Conservation (phyloP, 331 rosid genomes). For the Phaseolus coccineus region DNA sequence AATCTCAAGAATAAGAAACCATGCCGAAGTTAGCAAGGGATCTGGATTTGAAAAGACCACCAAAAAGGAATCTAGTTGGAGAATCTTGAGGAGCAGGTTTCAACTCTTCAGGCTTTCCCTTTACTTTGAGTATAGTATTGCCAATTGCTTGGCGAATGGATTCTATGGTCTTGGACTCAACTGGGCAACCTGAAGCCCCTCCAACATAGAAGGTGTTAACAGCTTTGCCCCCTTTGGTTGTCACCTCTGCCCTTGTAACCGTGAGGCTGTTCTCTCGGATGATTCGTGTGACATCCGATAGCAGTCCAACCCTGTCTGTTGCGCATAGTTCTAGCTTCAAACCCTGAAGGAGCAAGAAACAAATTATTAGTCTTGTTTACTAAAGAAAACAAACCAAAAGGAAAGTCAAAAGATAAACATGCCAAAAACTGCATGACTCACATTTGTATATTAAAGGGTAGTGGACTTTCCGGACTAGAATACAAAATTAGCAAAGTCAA, state of each 20-base stretch:
- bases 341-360: slow-evolving; percentile 61
- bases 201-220: slow-evolving; percentile 88
- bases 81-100: slow-evolving; percentile 77
- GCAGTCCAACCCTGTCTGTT: slow-evolving; percentile 86
- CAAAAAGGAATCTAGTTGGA: slow-evolving; percentile 81
- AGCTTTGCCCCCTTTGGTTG: slow-evolving; percentile 93
- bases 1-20: slow-evolving; percentile 71
- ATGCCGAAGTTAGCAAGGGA: slow-evolving; percentile 86
- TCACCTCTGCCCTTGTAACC: slow-evolving; percentile 90
- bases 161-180: slow-evolving; percentile 85
- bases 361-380: slow-evolving; percentile 37
- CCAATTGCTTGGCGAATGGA: slow-evolving; percentile 81
- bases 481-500: slow-evolving; percentile 29
- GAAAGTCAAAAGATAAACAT: slow-evolving; percentile 14
- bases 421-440: slow-evolving; percentile 32
- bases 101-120: slow-evolving; percentile 71
- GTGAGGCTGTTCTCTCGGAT: slow-evolving; percentile 94
- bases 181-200: slow-evolving; percentile 79
- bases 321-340: slow-evolving; percentile 94
- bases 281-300: slow-evolving; percentile 90
- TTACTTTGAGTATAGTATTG: slow-evolving; percentile 88
- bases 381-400: slow-evolving; percentile 15
- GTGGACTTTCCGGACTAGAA: neutral
- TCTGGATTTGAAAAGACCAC: slow-evolving; percentile 92
- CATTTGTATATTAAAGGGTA: slow-evolving; percentile 23